Conservation (phyloP, 2,329 filamentous ascomycete species). For the Xylariales sp. region DNA sequence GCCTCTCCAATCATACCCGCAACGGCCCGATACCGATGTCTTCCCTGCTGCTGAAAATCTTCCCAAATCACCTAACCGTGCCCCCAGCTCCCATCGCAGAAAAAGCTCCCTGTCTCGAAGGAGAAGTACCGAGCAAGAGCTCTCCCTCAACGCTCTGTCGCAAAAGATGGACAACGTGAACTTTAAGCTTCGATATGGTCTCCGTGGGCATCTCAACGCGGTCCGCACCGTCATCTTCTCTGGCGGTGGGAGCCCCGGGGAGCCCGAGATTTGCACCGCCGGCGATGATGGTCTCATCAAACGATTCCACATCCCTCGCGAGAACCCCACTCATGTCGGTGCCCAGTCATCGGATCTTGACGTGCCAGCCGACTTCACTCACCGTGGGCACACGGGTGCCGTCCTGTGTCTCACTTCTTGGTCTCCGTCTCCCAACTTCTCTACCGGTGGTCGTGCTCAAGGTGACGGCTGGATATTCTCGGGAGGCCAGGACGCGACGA, state of each 20-base stretch:
- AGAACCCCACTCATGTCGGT: conserved; percentile 66
- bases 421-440: conserved; percentile 87
- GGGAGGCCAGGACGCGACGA: conserved; percentile 91
- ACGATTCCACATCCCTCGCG: conserved; percentile 92
- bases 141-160: conserved; percentile 60
- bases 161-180: conserved; percentile 76
- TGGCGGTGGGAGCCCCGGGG: conserved; percentile 91
- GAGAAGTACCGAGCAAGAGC: conserved; percentile 74
- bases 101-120: conserved; percentile 83
- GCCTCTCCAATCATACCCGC: conserved; percentile 60
- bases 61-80: conserved; percentile 82
- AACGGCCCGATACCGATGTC: conserved; percentile 84
- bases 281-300: conserved; percentile 97
- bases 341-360: conserved; percentile 81
- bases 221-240: conserved; percentile 97
- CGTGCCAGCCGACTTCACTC: conserved; percentile 92
- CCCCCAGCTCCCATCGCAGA: conserved; percentile 76
- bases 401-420: conserved; percentile 90
- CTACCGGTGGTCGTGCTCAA: conserved; percentile 85
- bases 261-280: conserved; percentile 96
- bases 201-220: conserved; percentile 92
- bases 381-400: conserved; percentile 90
- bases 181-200: conserved; percentile 93
- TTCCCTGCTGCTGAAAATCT: conserved; percentile 86
- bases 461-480: conserved; percentile 99